Conservation (phyloP, 495 filamentous ascomycete genomes). For the Penicillium cinerascens region DNA sequence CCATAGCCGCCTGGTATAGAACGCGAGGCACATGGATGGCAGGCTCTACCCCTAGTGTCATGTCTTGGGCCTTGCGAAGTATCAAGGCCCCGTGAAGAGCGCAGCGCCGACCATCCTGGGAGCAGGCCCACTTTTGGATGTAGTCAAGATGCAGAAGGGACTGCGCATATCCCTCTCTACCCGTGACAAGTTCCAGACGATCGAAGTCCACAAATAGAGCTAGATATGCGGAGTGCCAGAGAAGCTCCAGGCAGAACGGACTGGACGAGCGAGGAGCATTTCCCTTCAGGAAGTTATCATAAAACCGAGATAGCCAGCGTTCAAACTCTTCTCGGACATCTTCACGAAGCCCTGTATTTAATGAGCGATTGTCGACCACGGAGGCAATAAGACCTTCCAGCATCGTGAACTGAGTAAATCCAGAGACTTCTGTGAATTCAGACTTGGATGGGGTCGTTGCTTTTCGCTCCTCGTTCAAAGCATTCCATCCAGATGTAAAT, state of each 20-base stretch:
- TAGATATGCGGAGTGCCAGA: slow-evolving; percentile 35
- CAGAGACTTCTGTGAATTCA: not conserved
- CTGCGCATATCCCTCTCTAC: slow-evolving; percentile 20
- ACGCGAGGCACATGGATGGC: slow-evolving; percentile 18
- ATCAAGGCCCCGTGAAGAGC: slow-evolving; percentile 20
- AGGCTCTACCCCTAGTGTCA: slow-evolving; percentile 14
- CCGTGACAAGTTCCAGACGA: slow-evolving; percentile 24
- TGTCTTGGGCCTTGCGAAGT: slow-evolving; percentile 12
- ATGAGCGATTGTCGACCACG: not conserved
- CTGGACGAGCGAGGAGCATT: slow-evolving; percentile 4
- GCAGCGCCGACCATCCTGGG: slow-evolving; percentile 13
- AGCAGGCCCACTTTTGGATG: slow-evolving; percentile 14
- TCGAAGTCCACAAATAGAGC: slow-evolving; percentile 26
- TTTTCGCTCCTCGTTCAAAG: too few relatives aligned
- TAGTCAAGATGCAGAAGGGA: slow-evolving; percentile 5
- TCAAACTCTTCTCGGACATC: not conserved
- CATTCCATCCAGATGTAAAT: not conserved
- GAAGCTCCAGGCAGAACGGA: slow-evolving; percentile 21
- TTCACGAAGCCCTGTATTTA: not conserved
- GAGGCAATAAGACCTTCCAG: slow-evolving; percentile 4
- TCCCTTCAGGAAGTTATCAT: not conserved
- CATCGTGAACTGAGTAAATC: slow-evolving; percentile 2
- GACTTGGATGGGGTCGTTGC: too few relatives aligned
- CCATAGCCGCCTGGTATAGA: slow-evolving; percentile 12
- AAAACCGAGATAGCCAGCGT: not conserved